Conservation (phyloP, 2,329 filamentous ascomycete species). For the Aspergillus sp. region DNA sequence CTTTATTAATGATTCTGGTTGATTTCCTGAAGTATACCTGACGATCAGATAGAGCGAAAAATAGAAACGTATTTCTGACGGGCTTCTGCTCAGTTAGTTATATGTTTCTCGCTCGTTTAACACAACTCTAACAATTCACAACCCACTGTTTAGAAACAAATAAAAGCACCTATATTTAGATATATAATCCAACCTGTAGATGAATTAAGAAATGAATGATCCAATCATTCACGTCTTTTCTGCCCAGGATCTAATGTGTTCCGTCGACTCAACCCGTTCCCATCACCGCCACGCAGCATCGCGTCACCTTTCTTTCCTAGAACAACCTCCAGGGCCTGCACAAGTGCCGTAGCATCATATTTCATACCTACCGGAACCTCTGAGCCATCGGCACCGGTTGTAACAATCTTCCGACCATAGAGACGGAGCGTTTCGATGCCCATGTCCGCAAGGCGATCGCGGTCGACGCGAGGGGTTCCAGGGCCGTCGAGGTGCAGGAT, state of each 20-base stretch:
- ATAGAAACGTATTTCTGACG: too few species aligned
- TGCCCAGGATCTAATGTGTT: constrained; percentile 54
- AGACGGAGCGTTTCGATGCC: constrained; percentile 77
- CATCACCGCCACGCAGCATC: constrained; percentile 40
- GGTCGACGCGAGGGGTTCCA: constrained; percentile 69
- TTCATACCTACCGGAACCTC: constrained; percentile 56
- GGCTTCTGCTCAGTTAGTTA: not conserved
- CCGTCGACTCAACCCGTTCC: constrained; percentile 51
- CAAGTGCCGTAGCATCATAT: constrained; percentile 75
- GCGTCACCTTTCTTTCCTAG: constrained; percentile 64
- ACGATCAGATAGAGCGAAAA: too few species aligned
- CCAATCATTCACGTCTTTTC: constrained; percentile 15
- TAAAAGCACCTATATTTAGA: too few species aligned
- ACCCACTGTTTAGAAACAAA: too few species aligned
- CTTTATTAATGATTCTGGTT: not conserved
- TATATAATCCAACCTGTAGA: too few species aligned
- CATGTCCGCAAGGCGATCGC: constrained; percentile 58
- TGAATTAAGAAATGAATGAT: not conserved
- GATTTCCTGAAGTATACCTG: too few species aligned
- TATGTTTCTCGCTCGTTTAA: not conserved
- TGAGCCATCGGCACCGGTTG: constrained; percentile 34
- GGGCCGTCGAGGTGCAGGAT: constrained; percentile 75
- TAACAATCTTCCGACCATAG: constrained; percentile 64
- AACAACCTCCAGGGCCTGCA: constrained; percentile 73
- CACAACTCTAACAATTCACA: too few species aligned